Evolutionary conservation across 257 asterid genomes (phyloP).

Genomic region (Jacaranda copaia): DNA sequence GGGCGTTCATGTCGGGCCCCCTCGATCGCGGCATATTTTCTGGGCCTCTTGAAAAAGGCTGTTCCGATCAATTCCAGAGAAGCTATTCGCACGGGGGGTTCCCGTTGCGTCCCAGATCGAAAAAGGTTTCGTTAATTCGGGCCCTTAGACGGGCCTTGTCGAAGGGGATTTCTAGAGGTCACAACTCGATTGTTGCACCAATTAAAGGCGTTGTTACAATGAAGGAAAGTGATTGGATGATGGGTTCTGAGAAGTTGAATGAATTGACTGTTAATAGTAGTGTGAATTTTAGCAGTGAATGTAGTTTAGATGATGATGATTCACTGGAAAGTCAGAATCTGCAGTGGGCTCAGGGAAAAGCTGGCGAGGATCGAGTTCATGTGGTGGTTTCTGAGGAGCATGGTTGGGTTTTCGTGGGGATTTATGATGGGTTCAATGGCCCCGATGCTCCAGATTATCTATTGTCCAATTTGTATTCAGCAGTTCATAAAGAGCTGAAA

Average conservation of each 20-base stretch:
- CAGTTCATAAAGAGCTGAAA: conserved; percentile 88
- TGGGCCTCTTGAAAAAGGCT: conserved; percentile 74
- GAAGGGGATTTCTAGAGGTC: conserved; percentile 71
- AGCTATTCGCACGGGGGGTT: conserved; percentile 87
- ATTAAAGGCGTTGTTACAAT: conserved; percentile 66
- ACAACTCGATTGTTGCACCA: conserved; percentile 92
- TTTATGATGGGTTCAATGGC: conserved; percentile 96
- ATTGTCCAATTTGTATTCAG: conserved; percentile 75
- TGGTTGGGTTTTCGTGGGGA: conserved; percentile 96
- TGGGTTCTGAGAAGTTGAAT: conserved; percentile 69
- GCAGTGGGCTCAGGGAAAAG: conserved; percentile 99
- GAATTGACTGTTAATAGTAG: conserved; percentile 72
- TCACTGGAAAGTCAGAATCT: conserved; percentile 66
- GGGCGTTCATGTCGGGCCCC: conserved; percentile 84
- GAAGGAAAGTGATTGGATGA: conserved; percentile 73
- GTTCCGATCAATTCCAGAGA: conserved; percentile 70
- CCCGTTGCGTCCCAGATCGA: conserved; percentile 64
- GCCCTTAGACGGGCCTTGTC: conserved; percentile 75
- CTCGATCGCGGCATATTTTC: conserved; percentile 72
- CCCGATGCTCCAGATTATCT: conserved; percentile 95
- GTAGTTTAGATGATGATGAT: conserved; percentile 78
- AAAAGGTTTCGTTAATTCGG: conserved; percentile 68
- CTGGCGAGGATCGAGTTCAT: conserved; percentile 96
- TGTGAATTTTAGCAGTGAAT: conserved; percentile 78
- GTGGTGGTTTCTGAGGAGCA: conserved; percentile 95